phyloP scores from a whole-genome alignment of 225 moss, liverwort and hornwort species.

The Marchantia polymorpha region DNA sequence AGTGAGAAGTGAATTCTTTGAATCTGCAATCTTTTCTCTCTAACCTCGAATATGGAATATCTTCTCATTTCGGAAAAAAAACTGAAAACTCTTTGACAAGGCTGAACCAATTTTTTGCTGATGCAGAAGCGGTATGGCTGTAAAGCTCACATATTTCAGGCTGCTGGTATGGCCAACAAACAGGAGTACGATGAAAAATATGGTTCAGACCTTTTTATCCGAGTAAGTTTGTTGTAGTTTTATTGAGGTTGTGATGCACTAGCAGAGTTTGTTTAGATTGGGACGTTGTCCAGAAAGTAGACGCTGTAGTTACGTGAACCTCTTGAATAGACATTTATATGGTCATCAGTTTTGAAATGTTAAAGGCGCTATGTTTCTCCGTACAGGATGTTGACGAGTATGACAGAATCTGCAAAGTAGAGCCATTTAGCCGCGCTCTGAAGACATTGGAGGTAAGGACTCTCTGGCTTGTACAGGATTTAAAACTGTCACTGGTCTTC shows the following conservation, averaged over 20 bases:
- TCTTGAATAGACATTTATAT: neutral
- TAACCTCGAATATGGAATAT: neutral
- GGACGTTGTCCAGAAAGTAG: neutral
- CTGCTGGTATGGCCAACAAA: conserved; percentile 61
- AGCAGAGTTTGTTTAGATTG: neutral
- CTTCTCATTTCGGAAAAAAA: neutral
- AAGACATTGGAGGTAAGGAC: conserved; percentile 61
- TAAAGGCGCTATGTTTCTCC: neutral
- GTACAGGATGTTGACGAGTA: conserved; percentile 74
- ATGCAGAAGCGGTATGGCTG: conserved; percentile 81
- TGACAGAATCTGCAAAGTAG: conserved; percentile 94
- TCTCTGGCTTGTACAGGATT: neutral
- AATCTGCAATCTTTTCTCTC: neutral
- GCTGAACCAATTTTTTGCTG: neutral
- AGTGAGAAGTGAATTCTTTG: conserved; percentile 16
- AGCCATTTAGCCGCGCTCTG: conserved; percentile 76
- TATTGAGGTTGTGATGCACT: conserved; percentile 8
- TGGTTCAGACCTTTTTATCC: conserved; percentile 81
- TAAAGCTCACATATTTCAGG: conserved; percentile 68
- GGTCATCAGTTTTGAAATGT: neutral
- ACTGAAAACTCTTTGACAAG: neutral
- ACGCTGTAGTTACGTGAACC: neutral
- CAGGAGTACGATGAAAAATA: conserved; percentile 72
- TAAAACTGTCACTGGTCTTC: neutral
- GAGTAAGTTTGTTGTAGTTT: conserved; percentile 45